Conservation (phyloP, 2,329 filamentous ascomycete species). For the Fusarium pininemorale region DNA sequence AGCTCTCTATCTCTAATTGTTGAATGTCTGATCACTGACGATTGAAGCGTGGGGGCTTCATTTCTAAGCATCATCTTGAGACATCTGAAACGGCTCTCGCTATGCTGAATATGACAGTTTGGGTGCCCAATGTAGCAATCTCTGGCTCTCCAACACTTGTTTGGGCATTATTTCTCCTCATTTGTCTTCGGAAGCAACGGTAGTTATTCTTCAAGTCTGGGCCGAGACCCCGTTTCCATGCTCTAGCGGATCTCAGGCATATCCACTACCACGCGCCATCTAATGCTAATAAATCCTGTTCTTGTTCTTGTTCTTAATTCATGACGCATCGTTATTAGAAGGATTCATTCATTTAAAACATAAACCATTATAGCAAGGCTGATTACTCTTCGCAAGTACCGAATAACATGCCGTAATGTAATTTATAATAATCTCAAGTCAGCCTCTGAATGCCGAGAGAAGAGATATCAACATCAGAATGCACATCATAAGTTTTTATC, state of each 20-base stretch:
- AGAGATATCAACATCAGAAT: background rate
- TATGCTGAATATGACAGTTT: background rate
- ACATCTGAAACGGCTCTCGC: background rate
- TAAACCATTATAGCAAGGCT: background rate
- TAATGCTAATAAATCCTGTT: constrained; percentile 9
- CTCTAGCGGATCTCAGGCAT: background rate
- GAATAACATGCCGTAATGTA: background rate
- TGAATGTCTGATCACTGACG: background rate
- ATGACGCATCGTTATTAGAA: constrained; percentile 17
- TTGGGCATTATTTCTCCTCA: constrained; percentile 1
- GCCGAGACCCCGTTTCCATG: background rate
- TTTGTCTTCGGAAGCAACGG: constrained; percentile 17
- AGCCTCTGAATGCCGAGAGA: background rate
- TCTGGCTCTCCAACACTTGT: background rate
- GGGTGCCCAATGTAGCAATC: background rate
- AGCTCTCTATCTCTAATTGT: background rate
- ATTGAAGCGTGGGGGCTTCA: background rate
- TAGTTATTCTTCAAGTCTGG: constrained; percentile 3
- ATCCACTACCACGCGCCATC: constrained; percentile 25
- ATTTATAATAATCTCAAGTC: background rate
- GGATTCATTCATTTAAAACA: constrained; percentile 9
- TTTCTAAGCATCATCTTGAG: background rate
- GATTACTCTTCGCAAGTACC: background rate
- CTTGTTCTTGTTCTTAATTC: constrained; percentile 5
- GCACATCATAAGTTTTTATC: background rate